These are phyloP conservation scores for Pythium phragmiticola DNA, from an alignment of 352 stramenopile species.

Conservation along the genomic window DNA sequence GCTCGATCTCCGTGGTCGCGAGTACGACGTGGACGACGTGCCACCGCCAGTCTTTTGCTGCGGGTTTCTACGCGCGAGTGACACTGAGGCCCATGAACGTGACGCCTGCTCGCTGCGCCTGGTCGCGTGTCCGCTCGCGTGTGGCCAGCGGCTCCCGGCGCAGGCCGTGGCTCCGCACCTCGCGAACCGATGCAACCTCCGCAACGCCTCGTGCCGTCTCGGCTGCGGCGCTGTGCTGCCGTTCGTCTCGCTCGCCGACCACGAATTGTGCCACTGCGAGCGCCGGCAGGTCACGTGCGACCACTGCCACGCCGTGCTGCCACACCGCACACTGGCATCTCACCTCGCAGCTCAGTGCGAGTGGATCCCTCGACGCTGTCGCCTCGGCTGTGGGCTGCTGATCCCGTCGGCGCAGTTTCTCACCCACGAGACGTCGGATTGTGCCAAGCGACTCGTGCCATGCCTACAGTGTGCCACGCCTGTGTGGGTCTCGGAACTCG, in stretches of 20 bases:
- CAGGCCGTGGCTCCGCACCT: constrained; percentile 42
- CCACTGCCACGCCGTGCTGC: constrained; percentile 44
- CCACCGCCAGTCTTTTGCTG: constrained; percentile 29
- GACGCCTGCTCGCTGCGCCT: constrained; percentile 49
- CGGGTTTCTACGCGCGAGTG: constrained; percentile 18
- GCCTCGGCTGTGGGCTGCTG: constrained; percentile 39
- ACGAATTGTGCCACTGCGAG: constrained; percentile 53
- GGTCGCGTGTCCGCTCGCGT: constrained; percentile 58
- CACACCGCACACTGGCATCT: constrained; percentile 25
- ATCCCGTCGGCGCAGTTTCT: constrained; percentile 29
- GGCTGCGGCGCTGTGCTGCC: constrained; percentile 54
- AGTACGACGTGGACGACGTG: constrained; percentile 41
- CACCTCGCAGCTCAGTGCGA: constrained; percentile 45
- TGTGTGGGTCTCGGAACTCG: constrained; percentile 48
- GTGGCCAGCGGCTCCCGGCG: constrained; percentile 50
- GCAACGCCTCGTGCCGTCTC: constrained; percentile 55
- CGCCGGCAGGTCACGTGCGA: constrained; percentile 48
- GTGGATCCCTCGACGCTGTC: constrained; percentile 43
- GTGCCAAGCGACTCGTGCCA: constrained; percentile 62
- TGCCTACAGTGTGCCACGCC: constrained; percentile 45
- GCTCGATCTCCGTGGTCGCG: constrained; percentile 35
- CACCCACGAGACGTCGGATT: constrained; percentile 42
- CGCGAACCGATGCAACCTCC: constrained; percentile 59
- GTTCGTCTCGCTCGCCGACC: constrained; percentile 40
- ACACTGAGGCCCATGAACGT: constrained; percentile 27